Base-by-base conservation (phyloP, 768 basidiomycete genomes). In the Coprinopsis strossmayeri region DNA sequence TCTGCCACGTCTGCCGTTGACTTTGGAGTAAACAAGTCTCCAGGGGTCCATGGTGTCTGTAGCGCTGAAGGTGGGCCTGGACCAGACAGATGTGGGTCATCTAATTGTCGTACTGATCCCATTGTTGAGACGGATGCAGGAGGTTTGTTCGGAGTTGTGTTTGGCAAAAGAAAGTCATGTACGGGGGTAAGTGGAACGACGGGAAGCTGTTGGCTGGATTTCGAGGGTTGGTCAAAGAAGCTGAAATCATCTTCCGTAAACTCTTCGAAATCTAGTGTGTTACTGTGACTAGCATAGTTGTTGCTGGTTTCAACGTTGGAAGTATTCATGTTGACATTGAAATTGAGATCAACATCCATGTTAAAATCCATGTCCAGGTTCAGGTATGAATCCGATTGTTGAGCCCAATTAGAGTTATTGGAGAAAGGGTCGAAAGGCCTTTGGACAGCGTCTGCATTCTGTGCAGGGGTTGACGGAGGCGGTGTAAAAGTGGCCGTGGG, bases 201-300 rank as follows among this genome's bases (percentile, higher is more conserved):
- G 17, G 47, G 35, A 30, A 48, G 25, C 24, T 47, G 53, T 37
- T 17, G 51, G 37, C 40, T 27, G 12, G 21, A 12, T 26, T 50
- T 48, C 1, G 74, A 68, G 0, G 80, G 81, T 21, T 71, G 72
- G 59, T 92, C 88, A 59, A 91, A 93, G 64, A 89, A 92, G 61
- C 78, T 84, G 62, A 92, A 93, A 62, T 93, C 90, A 48, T 91
- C 90, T 45, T 93, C 90, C 0, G 90, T 91, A 56, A 91, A 83
- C 1, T 79, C 76, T 27, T 82, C 80, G 35, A n/a, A n/a, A n/a
- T 77, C 78, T 62, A 73, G 66, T 18, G 65, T 47, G 52, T 69
- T 68, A 43, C 69, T 64, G 43, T 61, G 58, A 44, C 46, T 45
- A 55, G 49, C 28, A 75, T 73, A 40, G 42, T 54, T 41, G 5